Base-by-base conservation (phyloP, 805 yeast species). In the Clavispora asparagi region DNA sequence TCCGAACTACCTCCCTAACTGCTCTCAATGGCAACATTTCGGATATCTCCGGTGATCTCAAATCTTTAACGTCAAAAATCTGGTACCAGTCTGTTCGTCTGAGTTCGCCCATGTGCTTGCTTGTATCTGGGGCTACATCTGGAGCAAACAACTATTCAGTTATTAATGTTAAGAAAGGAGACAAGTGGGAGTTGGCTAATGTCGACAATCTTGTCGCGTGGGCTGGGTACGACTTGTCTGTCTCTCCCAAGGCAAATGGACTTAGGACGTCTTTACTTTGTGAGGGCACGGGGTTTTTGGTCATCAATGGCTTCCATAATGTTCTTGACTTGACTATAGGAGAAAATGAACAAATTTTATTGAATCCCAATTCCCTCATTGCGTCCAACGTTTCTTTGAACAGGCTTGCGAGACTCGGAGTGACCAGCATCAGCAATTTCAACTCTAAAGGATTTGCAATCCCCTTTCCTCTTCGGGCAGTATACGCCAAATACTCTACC, bases 51-150 rank as follows among this genome's bases (percentile, higher is more conserved):
- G 33, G 39, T 10, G 42, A 43, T 13, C 8, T 50, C 38, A 44
- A 44, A 19, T 28, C 42, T 25, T 45, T 42, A 17, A 17, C 39
- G n/a, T 46, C 32, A n/a, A 36, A 38, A 9, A 16, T 44, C 10
- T 48, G 49, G 52, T 51, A 48, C 33, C 54, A 48, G 31, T 49
- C 48, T 33, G 40, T 51, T 6, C 43, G 33, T 12, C 49, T 43
- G 52, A 40, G 26, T 6, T 23, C 39, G 6, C 39, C 52, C 14
- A 44, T 46, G 29, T 43, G 48, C 6, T 35, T 52, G 16, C 25
- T 52, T 6, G 32, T 43, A 32, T 42, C 55, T 1, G 48, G 45
- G 41, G 43, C 50, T 11, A 32, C 42, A 11, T 23, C 38, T 5
- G 32, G 37, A 13, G 33, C 28, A 26, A 33, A 44, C 14, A 40